phyloP scores from a whole-genome alignment of 768 basidiomycete species.

The Pholiota molesta region DNA sequence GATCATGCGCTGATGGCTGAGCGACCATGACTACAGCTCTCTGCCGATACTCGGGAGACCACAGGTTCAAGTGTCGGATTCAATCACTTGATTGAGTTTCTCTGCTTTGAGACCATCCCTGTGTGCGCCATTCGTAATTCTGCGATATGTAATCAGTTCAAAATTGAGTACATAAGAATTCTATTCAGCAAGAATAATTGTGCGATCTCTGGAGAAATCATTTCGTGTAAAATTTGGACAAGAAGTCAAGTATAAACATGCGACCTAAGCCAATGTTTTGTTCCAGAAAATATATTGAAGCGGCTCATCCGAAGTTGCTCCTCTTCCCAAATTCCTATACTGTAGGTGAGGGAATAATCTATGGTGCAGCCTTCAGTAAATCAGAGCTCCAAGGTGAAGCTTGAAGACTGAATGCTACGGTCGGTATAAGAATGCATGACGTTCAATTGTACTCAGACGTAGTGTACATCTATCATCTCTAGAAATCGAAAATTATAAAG shows the following conservation, averaged over 20 bases:
- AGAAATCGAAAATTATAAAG: too few relatives aligned
- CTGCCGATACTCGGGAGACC: neutral
- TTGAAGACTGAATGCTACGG: neutral
- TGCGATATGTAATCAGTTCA: neutral
- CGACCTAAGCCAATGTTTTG: too few relatives aligned
- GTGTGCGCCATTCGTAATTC: neutral
- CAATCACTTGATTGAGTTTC: neutral
- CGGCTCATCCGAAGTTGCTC: neutral
- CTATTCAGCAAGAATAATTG: neutral
- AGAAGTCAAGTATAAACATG: neutral
- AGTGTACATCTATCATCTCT: too few relatives aligned
- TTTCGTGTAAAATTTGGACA: neutral
- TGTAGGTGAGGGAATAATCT: neutral
- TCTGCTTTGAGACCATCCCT: neutral
- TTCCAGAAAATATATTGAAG: neutral
- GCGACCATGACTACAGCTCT: neutral
- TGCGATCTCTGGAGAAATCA: neutral
- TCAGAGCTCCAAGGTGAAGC: neutral
- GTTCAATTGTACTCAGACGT: too few relatives aligned
- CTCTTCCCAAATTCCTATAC: neutral
- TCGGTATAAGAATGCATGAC: too few relatives aligned
- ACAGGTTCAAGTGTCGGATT: neutral
- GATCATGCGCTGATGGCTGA: neutral
- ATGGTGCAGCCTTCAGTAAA: neutral
- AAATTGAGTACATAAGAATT: neutral